Base-by-base conservation (phyloP, 768 basidiomycete species). In the Lactarius sanguifluus region DNA sequence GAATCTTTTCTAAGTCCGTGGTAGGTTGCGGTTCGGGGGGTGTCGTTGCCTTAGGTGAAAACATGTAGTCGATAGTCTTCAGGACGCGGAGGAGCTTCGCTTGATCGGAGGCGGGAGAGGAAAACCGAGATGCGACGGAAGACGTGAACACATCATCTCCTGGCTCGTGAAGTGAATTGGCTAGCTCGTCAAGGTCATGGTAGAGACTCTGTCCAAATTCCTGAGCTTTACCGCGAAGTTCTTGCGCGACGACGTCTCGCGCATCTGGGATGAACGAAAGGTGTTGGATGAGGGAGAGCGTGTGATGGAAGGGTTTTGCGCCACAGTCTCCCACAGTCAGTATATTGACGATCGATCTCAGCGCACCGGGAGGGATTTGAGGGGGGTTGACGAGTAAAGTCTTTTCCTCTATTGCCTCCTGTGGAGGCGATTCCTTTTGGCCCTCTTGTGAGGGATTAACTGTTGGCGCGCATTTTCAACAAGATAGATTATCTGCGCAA, bases 61-160 rank as follows among this genome's bases (percentile, higher is more conserved):
- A 94, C 87, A 97, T 96, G 76, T 96, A 96, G 75, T 98, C 97
- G 73, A 99, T 91, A 12, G 96, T 97, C 79, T 98, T 99, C 70
- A 99, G 81, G 16, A 99, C 90, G 15, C 97, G 85, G 8, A 99
- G 82, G 5, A 99, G 85, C 77, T 97, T 97, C n/a, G 97, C 95
- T 80, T 99, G 97, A 52, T 88, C 86, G 0, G 96, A 96, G 1
- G 96, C 96, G 2, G 96, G 89, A 1, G 94, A 87, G 1, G 96
- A 96, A 79, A 99, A 98, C 72, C 90, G 93, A 55, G 90, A 85
- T 8, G 96, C 88, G 7, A 92, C 86, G 4, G 88, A 83, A 54
- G 85, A 86, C 18, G 88, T 81, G 28, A 86, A 77, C 16, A 83
- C 79, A 61, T 87, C 87, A 25, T 79, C 82, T 57, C 81, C 77